A percentile compares a stretch with the other conserved stretches of the same genome.
phyloP scores from a whole-genome alignment of 2,329 filamentous ascomycete species.

The Pseudogymnoascus sp. region DNA sequence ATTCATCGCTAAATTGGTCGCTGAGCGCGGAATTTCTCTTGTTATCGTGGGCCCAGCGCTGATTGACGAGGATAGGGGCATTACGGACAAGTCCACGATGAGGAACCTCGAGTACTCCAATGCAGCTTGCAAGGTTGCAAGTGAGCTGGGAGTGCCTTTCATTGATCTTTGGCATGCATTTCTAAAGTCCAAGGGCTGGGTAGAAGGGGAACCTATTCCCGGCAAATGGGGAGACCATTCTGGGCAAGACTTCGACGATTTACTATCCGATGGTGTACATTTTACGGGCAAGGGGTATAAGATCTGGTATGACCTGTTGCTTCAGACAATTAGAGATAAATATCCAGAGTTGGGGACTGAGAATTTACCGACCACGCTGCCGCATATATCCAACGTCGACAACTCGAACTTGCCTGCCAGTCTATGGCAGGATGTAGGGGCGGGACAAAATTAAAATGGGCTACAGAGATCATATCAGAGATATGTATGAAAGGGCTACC shows the following conservation, averaged over 20 bases:
- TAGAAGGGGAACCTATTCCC: neutral
- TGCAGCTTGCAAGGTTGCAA: neutral
- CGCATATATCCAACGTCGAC: neutral
- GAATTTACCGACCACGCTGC: constrained; percentile 4
- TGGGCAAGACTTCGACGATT: neutral
- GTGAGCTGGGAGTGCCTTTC: neutral
- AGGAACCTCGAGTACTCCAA: constrained; percentile 1
- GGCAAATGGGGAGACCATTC: neutral
- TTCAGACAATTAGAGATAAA: neutral
- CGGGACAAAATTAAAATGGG: too few relatives aligned
- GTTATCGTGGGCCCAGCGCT: neutral
- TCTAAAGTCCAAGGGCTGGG: neutral
- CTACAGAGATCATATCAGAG: too few relatives aligned
- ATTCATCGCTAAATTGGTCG: neutral
- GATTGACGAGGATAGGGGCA: neutral
- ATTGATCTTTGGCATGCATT: constrained; percentile 10
- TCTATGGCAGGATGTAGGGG: too few relatives aligned
- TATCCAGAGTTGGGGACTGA: constrained; percentile 7
- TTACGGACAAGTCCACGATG: neutral
- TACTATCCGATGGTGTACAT: constrained; percentile 8
- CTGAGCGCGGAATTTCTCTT: neutral
- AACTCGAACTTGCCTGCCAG: too few relatives aligned
- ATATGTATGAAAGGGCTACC: too few relatives aligned
- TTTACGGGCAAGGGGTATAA: constrained; percentile 7
- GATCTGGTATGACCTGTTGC: constrained; percentile 6